Percentiles rank a stretch among this genome's conserved stretches.
Conservation (phyloP, 805 yeast species). For the Candida schatavii region DNA sequence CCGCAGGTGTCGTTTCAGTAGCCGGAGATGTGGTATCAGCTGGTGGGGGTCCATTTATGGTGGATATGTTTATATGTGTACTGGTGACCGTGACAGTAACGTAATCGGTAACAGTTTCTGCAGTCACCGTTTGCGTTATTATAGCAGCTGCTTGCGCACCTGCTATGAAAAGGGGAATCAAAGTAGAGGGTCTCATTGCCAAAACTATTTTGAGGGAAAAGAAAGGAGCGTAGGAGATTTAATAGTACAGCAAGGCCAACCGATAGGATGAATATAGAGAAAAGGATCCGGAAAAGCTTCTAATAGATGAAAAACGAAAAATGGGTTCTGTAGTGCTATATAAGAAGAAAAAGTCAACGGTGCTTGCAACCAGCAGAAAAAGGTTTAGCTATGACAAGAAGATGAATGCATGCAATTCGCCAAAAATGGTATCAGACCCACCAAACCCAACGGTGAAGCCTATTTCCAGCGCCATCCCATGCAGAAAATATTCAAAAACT, state of each 20-base stretch:
- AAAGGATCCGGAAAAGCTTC: too few species aligned
- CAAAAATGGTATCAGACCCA: not conserved
- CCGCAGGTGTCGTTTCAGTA: constrained; percentile 8
- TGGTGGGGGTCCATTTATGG: constrained; percentile 21
- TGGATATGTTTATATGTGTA: constrained; percentile 11
- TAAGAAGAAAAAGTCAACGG: too few species aligned
- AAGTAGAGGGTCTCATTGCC: not conserved
- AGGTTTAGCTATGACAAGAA: too few species aligned
- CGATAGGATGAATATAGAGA: too few species aligned
- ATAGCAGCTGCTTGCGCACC: constrained; percentile 20
- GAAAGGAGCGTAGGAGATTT: too few species aligned
- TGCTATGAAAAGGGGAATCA: constrained; percentile 12
- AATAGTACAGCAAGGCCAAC: too few species aligned
- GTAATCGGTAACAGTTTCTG: constrained; percentile 25
- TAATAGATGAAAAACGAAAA: too few species aligned
- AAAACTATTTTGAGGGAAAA: too few species aligned
- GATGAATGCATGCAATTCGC: not conserved
- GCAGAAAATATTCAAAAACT: not conserved
- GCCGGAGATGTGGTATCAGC: constrained; percentile 8
- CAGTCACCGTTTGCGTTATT: constrained; percentile 24
- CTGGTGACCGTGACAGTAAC: constrained; percentile 12
- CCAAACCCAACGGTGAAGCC: constrained; percentile 1
- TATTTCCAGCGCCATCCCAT: not conserved
- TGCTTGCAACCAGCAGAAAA: too few species aligned
- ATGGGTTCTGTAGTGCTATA: too few species aligned